These are phyloP conservation scores for Bipolaris oryzae DNA, from an alignment of 2,329 filamentous ascomycete species.

Conservation along the genomic window DNA sequence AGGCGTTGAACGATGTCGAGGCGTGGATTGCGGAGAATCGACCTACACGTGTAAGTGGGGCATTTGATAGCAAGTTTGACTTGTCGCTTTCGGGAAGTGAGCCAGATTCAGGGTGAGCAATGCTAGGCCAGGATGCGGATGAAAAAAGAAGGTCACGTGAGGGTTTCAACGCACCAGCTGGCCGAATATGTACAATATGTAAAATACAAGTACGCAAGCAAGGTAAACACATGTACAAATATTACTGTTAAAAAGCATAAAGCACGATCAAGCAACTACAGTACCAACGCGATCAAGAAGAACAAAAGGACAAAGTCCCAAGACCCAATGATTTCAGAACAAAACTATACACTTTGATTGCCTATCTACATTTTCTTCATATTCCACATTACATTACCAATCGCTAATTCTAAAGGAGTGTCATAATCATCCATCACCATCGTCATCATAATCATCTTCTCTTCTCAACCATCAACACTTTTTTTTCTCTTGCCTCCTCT, in stretches of 20 bases:
- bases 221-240: no score
- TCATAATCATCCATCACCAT: background rate
- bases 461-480: background rate
- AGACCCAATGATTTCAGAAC: background rate
- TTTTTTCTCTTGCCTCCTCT: no score
- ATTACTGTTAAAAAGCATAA: no score
- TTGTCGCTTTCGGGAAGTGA: background rate
- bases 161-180: background rate
- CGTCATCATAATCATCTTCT: background rate
- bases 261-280: no score
- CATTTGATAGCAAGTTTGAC: background rate
- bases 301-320: background rate
- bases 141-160: no score
- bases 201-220: background rate
- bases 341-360: background rate
- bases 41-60: background rate
- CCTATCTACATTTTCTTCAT: background rate
- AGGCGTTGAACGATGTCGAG: constrained; percentile 26
- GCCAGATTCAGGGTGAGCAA: background rate
- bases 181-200: background rate
- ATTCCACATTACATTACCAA: no score
- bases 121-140: no score
- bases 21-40: constrained; percentile 28
- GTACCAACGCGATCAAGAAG: background rate
- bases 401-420: background rate